phyloP scores from a whole-genome alignment of 2,329 filamentous ascomycete species.

The Periconia sp. region DNA sequence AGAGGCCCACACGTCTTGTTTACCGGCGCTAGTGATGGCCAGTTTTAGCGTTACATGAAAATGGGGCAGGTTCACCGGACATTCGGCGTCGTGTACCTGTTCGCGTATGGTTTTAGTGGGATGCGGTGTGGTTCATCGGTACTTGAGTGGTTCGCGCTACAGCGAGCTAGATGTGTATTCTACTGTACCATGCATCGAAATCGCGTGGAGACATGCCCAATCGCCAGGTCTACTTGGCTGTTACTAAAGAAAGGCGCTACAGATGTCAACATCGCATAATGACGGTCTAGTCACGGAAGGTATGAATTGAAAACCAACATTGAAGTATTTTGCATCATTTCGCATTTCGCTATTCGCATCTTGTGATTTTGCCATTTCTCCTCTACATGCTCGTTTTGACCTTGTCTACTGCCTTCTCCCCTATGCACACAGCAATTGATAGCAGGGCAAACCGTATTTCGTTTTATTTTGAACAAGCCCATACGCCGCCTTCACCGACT shows the following conservation, averaged over 20 bases:
- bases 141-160: slow-evolving; percentile 1
- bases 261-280: too few species aligned
- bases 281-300: too few species aligned
- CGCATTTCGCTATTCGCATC: too few species aligned
- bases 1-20: neutral
- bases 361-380: too few species aligned
- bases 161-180: neutral
- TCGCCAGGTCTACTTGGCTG: neutral
- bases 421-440: too few species aligned
- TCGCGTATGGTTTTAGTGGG: neutral
- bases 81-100: neutral
- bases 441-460: too few species aligned
- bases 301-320: too few species aligned
- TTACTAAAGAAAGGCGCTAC: neutral
- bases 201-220: neutral
- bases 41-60: neutral
- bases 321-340: too few species aligned
- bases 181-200: neutral
- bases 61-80: neutral
- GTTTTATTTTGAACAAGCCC: too few species aligned
- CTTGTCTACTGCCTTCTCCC: too few species aligned
- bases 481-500: slow-evolving; percentile 11
- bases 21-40: neutral
- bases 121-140: neutral
- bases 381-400: too few species aligned